These are phyloP conservation scores for Rhizoclosmatium sp. DNA, from an alignment of 192 early-diverging fungal species.

Conservation along the genomic window DNA sequence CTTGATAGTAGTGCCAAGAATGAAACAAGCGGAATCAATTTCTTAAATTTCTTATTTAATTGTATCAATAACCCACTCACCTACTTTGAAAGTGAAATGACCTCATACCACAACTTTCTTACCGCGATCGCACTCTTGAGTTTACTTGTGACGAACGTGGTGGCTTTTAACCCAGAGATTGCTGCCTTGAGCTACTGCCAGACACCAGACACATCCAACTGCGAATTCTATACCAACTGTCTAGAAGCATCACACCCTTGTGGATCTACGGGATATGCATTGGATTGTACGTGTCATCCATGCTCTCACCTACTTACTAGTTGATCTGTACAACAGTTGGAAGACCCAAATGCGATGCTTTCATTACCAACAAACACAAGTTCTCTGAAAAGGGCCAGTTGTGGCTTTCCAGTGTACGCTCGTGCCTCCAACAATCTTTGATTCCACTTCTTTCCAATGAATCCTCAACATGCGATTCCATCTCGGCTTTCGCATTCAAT, in stretches of 20 bases:
- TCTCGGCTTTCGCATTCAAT: background rate
- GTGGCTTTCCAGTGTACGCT: conserved; percentile 3
- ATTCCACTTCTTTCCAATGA: conserved; percentile 6
- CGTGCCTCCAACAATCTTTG: conserved; percentile 10
- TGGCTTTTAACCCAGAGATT: conserved; percentile 2
- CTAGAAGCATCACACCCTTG: conserved; percentile 24
- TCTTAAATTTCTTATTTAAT: too few relatives aligned
- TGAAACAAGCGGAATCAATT: too few relatives aligned
- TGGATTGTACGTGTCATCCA: background rate
- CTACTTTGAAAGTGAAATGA: too few relatives aligned
- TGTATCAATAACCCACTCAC: too few relatives aligned
- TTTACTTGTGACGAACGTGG: background rate
- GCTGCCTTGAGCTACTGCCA: background rate
- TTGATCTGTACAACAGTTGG: background rate
- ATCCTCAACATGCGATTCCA: background rate
- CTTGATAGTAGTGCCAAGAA: background rate
- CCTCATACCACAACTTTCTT: too few relatives aligned
- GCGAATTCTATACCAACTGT: conserved; percentile 21
- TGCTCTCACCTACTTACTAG: background rate
- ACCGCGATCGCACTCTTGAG: background rate
- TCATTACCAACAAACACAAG: background rate
- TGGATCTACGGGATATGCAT: conserved; percentile 12
- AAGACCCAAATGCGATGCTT: background rate
- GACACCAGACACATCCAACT: conserved; percentile 3
- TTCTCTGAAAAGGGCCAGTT: conserved; percentile 7